Evolutionary conservation across 768 basidiomycete species (phyloP).

Genomic region (Lactarius quietus): DNA sequence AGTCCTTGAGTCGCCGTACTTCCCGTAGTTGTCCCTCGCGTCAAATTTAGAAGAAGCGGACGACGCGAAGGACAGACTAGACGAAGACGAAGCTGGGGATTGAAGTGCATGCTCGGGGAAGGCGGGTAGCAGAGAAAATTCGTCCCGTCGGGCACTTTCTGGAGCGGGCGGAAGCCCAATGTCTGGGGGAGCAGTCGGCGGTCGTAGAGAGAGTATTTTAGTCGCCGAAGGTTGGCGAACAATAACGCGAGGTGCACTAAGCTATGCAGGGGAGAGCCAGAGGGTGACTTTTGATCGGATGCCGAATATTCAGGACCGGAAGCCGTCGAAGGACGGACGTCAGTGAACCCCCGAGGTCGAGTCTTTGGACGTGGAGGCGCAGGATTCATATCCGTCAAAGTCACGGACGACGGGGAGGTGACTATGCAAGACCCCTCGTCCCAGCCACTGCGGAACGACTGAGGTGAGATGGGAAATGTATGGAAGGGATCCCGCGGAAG

Average conservation of each 20-base stretch:
- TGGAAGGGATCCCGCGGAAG: conserved; percentile 12
- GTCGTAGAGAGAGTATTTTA: conserved; percentile 9
- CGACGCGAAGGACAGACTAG: conserved; percentile 25
- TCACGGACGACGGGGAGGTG: conserved; percentile 24
- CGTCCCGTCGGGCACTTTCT: not conserved
- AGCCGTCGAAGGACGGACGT: conserved; percentile 8
- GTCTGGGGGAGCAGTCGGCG: conserved; percentile 17
- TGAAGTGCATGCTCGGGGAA: conserved; percentile 11
- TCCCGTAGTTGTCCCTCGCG: conserved; percentile 8
- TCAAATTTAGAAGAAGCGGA: conserved; percentile 18
- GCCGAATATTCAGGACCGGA: not conserved
- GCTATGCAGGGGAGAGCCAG: conserved; percentile 8
- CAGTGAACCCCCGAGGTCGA: conserved; percentile 23
- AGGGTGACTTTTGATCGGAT: conserved; percentile 1
- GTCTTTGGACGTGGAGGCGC: conserved; percentile 6
- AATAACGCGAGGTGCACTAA: conserved; percentile 18
- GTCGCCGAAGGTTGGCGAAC: conserved; percentile 25
- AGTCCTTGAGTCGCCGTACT: conserved; percentile 15
- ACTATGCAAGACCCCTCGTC: conserved; percentile 9
- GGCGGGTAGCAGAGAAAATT: conserved; percentile 19
- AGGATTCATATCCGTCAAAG: conserved; percentile 12
- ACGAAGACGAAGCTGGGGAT: conserved; percentile 22
- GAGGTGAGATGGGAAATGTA: conserved; percentile 13
- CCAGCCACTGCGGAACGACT: not conserved
- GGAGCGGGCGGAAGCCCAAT: conserved; percentile 21